These are phyloP conservation scores for Paspalum vaginatum DNA, from an alignment of 176 grass and related monocot species.

Conservation along the genomic window DNA sequence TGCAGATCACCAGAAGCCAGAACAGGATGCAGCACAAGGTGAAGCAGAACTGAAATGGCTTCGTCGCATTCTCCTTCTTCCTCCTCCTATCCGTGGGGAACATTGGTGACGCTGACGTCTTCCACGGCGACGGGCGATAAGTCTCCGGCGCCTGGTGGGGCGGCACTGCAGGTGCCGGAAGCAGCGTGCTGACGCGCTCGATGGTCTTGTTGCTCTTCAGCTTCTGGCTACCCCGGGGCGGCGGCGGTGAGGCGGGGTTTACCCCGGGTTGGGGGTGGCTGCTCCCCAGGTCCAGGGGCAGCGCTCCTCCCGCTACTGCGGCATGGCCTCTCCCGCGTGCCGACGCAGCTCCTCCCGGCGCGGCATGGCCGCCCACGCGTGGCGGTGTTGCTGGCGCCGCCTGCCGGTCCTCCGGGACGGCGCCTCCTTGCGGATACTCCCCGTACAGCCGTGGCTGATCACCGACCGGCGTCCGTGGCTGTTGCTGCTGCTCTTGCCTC, in stretches of 20 bases:
- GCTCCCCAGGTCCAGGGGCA: neutral
- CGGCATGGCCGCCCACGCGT: neutral
- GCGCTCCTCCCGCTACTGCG: neutral
- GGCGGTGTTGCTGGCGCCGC: neutral
- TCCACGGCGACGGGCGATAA: neutral
- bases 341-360: neutral
- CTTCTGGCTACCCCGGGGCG: neutral
- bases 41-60: slow-evolving; percentile 34
- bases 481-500: neutral
- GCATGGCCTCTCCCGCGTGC: neutral
- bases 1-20: slow-evolving; percentile 63
- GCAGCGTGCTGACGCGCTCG: slow-evolving; percentile 35
- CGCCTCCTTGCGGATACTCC: neutral
- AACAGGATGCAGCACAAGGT: slow-evolving; percentile 61
- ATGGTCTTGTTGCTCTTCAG: neutral
- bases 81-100: neutral
- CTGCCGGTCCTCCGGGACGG: neutral
- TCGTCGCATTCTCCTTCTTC: neutral
- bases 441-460: neutral
- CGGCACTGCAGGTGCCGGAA: neutral
- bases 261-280: neutral
- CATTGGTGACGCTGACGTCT: neutral
- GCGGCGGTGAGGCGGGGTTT: no score
- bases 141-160: no score
- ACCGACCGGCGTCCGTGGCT: neutral